Evolutionary conservation across 768 basidiomycete species (phyloP).

Genomic region (Pisolithus tinctorius): DNA sequence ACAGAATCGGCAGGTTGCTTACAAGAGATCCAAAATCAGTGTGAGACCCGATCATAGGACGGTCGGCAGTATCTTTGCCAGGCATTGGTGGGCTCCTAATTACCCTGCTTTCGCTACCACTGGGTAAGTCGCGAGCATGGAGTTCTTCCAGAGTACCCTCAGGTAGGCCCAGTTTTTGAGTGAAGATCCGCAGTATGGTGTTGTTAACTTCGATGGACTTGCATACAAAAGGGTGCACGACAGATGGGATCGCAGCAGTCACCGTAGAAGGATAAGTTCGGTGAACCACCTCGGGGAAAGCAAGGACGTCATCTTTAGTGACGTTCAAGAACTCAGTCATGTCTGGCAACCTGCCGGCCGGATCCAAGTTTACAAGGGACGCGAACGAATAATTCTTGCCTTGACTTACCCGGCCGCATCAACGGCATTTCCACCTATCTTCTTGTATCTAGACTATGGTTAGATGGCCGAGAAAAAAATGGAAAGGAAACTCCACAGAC

Average conservation of each 20-base stretch:
- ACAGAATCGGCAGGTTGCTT: constrained; percentile 8
- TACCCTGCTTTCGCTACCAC: constrained; percentile 52
- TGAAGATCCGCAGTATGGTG: constrained; percentile 47
- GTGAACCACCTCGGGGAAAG: constrained; percentile 46
- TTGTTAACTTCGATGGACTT: constrained; percentile 53
- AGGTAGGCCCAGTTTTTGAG: constrained; percentile 48
- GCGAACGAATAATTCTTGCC: not conserved
- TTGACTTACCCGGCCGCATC: constrained; percentile 44
- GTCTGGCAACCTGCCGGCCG: constrained; percentile 30
- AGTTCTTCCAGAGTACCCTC: constrained; percentile 36
- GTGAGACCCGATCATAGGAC: constrained; percentile 53
- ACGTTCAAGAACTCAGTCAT: constrained; percentile 60
- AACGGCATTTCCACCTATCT: constrained; percentile 53
- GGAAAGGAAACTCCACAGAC: constrained; percentile 10
- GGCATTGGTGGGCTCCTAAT: constrained; percentile 42
- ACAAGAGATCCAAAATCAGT: constrained; percentile 71
- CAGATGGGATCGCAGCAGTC: constrained; percentile 41
- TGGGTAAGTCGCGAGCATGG: constrained; percentile 41
- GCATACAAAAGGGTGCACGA: constrained; percentile 48
- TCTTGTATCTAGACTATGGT: constrained; percentile 42
- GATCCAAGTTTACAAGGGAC: not conserved
- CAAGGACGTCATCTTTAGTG: constrained; percentile 61
- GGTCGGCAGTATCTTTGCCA: constrained; percentile 20
- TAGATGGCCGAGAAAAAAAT: not conserved
- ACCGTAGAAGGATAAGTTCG: constrained; percentile 53